A percentile compares a stretch with the other conserved stretches of the same genome.
These are phyloP conservation scores for Paracoccidioides brasiliensis DNA, from an alignment of 2,329 filamentous ascomycete genomes.

Conservation along the genomic window DNA sequence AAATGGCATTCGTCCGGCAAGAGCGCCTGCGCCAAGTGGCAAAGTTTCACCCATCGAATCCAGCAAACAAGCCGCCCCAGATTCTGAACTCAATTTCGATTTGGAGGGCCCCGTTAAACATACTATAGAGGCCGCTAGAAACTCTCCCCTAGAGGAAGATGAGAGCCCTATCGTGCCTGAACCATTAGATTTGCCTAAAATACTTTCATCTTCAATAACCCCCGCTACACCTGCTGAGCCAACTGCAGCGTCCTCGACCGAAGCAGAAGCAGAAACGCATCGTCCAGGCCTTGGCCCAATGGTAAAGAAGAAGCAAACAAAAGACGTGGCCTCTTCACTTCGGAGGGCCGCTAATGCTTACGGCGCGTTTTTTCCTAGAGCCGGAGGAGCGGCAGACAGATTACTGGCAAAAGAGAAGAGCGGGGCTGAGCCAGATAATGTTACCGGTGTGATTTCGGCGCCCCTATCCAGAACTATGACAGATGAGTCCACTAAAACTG, in stretches of 20 bases:
- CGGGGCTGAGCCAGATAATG: conserved; percentile 69
- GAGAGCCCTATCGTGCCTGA: background rate
- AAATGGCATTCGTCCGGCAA: conserved; percentile 1
- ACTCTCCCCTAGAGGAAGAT: background rate
- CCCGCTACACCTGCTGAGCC: background rate
- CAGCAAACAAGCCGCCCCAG: background rate
- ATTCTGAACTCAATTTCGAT: background rate
- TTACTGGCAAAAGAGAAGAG: conserved; percentile 48
- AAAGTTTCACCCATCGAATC: background rate
- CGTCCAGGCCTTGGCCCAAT: conserved; percentile 79
- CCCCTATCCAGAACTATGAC: conserved; percentile 40
- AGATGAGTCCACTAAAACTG: conserved; percentile 26
- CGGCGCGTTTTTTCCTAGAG: conserved; percentile 72
- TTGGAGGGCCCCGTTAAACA: background rate
- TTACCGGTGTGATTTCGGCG: conserved; percentile 75
- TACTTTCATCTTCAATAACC: background rate
- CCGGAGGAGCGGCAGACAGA: conserved; percentile 73
- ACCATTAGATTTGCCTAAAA: background rate
- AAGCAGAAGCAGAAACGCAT: conserved; percentile 38
- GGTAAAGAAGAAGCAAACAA: conserved; percentile 67
- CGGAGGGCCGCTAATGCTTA: conserved; percentile 64
- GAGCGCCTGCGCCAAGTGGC: background rate
- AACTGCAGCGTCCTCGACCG: conserved; percentile 28
- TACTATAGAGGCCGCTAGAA: background rate
- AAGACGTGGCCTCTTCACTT: conserved; percentile 61